Base-by-base conservation (phyloP, 345 rosid species). In the Euphorbia lathyris region DNA sequence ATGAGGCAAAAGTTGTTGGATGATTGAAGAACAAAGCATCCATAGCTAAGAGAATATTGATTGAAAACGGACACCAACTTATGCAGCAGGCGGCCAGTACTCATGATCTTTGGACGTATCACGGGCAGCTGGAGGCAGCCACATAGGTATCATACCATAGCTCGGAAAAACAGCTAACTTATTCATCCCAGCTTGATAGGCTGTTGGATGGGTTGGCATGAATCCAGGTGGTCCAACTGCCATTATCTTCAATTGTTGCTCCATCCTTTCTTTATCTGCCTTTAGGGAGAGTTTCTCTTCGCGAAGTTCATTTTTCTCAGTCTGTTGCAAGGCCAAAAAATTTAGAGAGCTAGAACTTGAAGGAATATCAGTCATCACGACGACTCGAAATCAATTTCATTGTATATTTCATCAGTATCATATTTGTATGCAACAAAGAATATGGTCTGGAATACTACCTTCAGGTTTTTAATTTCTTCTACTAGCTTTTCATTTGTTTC, bases 51-150 rank as follows among this genome's bases (percentile, higher is more conserved):
- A 66, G 52, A 59, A 59, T 30, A 36, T 23, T 10, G 26, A 63
- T 16, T 25, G 34, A 23, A 3, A 51, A 19, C 13, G 1, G 9
- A 17, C 2, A 72, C 26, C 5, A 58, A 56, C 38, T 68, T 30
- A 77, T 9, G 80, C 80, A 56, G 80, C 80, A 7, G 80, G 80
- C 10, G 80, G 67, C 80, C 80, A 63, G 27, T 67, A 63, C 77
- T 77, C 73, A 40, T 72, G 67, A 58, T 77, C 80, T 40, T 65
- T 69, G 3, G 80, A 77, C 27, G 77, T 72, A 30, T 77, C 80
- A 12, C 55, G 43, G 13, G 53, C 38, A 55, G 70, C 65, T 11
- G 70, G 80, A 17, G 80, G 70, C 17, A 77, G 80, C 76, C 76
- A 77, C 80, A 77, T 72, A 32, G 80, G 80, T 43, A 77, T 36